Percentiles rank a stretch among this genome's conserved stretches.
Evolutionary conservation across 2,329 filamentous ascomycete species (phyloP).

Genomic region (Domatiomyces globalis): DNA sequence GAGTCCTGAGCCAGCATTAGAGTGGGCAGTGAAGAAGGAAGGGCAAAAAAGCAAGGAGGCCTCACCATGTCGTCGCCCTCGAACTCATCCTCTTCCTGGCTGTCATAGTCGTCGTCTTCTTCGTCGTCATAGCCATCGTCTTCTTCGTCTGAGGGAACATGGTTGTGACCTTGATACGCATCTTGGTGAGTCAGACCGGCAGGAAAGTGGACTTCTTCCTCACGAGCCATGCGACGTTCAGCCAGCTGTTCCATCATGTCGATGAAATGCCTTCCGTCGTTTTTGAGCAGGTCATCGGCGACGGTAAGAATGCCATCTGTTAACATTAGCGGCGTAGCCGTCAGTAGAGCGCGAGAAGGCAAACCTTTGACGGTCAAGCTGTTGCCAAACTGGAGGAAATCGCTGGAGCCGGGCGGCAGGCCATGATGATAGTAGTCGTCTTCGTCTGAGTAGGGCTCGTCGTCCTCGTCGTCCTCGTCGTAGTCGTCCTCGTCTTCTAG

Average conservation of each 20-base stretch:
- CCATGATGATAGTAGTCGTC: slow-evolving; percentile 48
- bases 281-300: slow-evolving; percentile 94
- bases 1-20: slow-evolving; percentile 52
- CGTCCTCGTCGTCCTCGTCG: slow-evolving; percentile 60
- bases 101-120: slow-evolving; percentile 52
- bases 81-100: slow-evolving; percentile 50
- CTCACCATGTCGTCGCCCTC: slow-evolving; percentile 51
- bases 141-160: slow-evolving; percentile 59
- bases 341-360: slow-evolving; percentile 7
- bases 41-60: slow-evolving; percentile 19
- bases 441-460: slow-evolving; percentile 52
- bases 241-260: slow-evolving; percentile 99
- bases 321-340: slow-evolving; percentile 16
- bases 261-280: slow-evolving; percentile 98
- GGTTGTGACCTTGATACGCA: slow-evolving; percentile 57
- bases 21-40: slow-evolving; percentile 8
- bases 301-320: slow-evolving; percentile 90
- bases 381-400: slow-evolving; percentile 96
- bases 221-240: slow-evolving; percentile 89
- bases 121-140: slow-evolving; percentile 57
- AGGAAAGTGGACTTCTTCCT: slow-evolving; percentile 70
- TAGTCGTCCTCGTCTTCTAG: slow-evolving; percentile 46
- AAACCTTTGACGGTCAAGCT: slow-evolving; percentile 84
- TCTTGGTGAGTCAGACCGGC: slow-evolving; percentile 43
- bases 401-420: slow-evolving; percentile 54